phyloP scores from a whole-genome alignment of 768 basidiomycete genomes.

The Leccinum ochraceum region DNA sequence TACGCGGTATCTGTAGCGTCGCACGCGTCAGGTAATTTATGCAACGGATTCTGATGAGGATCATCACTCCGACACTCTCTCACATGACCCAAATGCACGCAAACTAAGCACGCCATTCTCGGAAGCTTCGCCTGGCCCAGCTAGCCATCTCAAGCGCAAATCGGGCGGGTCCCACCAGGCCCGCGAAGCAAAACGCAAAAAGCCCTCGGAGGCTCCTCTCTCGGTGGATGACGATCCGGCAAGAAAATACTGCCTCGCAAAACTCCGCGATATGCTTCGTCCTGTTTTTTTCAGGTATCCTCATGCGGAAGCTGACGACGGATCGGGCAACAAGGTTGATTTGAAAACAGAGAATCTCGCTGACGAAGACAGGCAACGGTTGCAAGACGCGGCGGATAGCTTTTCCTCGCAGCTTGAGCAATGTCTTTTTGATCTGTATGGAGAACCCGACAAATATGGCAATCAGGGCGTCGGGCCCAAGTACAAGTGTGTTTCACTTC shows the following conservation, averaged over 20 bases:
- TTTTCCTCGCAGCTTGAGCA: slow-evolving; percentile 76
- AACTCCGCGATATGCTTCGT: slow-evolving; percentile 69
- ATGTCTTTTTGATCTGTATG: slow-evolving; percentile 72
- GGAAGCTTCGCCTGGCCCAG: slow-evolving; percentile 24
- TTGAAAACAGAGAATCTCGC: slow-evolving; percentile 56
- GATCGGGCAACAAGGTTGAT: slow-evolving; percentile 34
- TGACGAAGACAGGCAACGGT: slow-evolving; percentile 56
- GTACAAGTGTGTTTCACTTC: slow-evolving; percentile 65
- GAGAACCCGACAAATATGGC: slow-evolving; percentile 74
- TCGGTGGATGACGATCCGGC: slow-evolving; percentile 64
- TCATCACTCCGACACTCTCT: slow-evolving; percentile 35
- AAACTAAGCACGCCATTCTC: slow-evolving; percentile 21
- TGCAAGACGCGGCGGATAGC: slow-evolving; percentile 57
- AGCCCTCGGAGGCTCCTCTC: slow-evolving; percentile 40
- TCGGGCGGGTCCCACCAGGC: slow-evolving; percentile 38
- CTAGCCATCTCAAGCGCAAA: slow-evolving; percentile 54
- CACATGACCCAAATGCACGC: slow-evolving; percentile 12
- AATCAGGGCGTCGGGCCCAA: slow-evolving; percentile 65
- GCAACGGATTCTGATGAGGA: slow-evolving; percentile 43
- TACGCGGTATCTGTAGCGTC: slow-evolving; percentile 39
- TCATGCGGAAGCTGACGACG: slow-evolving; percentile 42
- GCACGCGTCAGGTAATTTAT: slow-evolving; percentile 40
- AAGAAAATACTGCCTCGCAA: slow-evolving; percentile 78
- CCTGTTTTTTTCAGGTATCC: slow-evolving; percentile 76
- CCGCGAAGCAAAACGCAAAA: slow-evolving; percentile 49